Percentiles rank a stretch among this genome's conserved stretches.
Evolutionary conservation across 345 rosid genomes (phyloP).

Genomic region (Dovyalis caffra): DNA sequence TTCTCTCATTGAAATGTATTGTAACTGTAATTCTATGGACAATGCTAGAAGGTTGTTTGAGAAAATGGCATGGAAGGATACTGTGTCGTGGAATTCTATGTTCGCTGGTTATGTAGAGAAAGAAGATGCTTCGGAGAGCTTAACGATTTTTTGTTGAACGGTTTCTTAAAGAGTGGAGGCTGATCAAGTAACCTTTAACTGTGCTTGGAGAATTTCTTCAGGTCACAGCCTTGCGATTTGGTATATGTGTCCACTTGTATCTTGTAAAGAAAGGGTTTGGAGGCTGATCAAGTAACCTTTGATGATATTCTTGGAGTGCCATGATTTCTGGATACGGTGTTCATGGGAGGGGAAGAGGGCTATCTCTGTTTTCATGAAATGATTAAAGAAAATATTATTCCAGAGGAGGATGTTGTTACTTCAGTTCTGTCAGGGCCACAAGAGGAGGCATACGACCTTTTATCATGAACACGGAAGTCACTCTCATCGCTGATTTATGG

Average conservation of each 20-base stretch:
- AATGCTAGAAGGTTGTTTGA: constrained; percentile 27
- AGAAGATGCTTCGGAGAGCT: constrained; percentile 29
- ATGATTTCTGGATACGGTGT: constrained; percentile 30
- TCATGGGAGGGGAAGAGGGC: constrained; percentile 31
- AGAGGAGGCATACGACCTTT: too few species aligned
- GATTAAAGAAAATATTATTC: constrained; percentile 12
- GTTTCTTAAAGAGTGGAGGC: constrained; percentile 21
- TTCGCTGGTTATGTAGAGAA: too few species aligned
- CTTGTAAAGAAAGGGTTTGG: constrained; percentile 21
- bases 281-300: too few species aligned
- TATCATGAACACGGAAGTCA: constrained; percentile 10
- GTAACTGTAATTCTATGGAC: constrained; percentile 14
- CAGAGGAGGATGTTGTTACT: constrained; percentile 27
- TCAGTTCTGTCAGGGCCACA: too few species aligned
- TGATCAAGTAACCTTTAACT: constrained; percentile 20
- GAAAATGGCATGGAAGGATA: constrained; percentile 13
- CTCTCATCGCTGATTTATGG: constrained; percentile 24
- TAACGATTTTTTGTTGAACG: too few species aligned
- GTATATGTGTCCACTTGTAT: constrained; percentile 29
- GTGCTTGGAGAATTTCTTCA: constrained; percentile 30
- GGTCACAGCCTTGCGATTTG: constrained; percentile 33
- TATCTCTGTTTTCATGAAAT: constrained; percentile 21
- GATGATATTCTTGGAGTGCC: constrained; percentile 27
- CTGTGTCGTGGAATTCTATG: constrained; percentile 30
- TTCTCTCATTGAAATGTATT: constrained; percentile 29